These are phyloP conservation scores for Dactylellina cionopaga DNA, from an alignment of 2,329 filamentous ascomycete species.

Conservation along the genomic window DNA sequence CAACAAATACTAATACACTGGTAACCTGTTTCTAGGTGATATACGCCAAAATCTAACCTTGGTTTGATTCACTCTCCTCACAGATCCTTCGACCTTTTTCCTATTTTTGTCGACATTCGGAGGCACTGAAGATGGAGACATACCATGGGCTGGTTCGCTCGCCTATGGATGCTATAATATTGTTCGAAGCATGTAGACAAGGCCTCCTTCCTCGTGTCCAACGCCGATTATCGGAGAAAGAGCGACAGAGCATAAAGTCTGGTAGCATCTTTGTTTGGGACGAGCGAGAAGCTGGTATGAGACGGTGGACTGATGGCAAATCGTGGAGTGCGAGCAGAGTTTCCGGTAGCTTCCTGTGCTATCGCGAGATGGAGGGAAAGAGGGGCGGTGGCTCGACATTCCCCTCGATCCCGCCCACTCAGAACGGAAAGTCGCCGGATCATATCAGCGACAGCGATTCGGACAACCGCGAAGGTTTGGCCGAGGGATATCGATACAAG, in stretches of 20 bases:
- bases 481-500: constrained; percentile 93
- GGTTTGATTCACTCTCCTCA: background rate
- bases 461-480: constrained; percentile 75
- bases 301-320: constrained; percentile 97
- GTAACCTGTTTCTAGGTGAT: background rate
- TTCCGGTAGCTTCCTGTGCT: constrained; percentile 95
- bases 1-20: background rate
- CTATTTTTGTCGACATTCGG: background rate
- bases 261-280: constrained; percentile 99
- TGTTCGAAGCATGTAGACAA: constrained; percentile 96
- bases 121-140: constrained; percentile 79
- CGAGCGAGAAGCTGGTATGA: constrained; percentile 96
- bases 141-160: constrained; percentile 95
- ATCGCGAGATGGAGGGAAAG: constrained; percentile 99
- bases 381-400: constrained; percentile 79
- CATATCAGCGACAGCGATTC: constrained; percentile 83
- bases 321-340: constrained; percentile 98
- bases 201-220: constrained; percentile 91
- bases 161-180: constrained; percentile 94
- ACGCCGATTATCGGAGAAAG: constrained; percentile 92
- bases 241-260: constrained; percentile 92
- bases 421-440: constrained; percentile 80
- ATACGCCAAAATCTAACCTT: constrained; percentile 1
- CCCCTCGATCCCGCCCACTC: constrained; percentile 63
- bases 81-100: background rate